These are phyloP conservation scores for Cordyceps tenuipes DNA, from an alignment of 2,329 filamentous ascomycete species.

Conservation along the genomic window DNA sequence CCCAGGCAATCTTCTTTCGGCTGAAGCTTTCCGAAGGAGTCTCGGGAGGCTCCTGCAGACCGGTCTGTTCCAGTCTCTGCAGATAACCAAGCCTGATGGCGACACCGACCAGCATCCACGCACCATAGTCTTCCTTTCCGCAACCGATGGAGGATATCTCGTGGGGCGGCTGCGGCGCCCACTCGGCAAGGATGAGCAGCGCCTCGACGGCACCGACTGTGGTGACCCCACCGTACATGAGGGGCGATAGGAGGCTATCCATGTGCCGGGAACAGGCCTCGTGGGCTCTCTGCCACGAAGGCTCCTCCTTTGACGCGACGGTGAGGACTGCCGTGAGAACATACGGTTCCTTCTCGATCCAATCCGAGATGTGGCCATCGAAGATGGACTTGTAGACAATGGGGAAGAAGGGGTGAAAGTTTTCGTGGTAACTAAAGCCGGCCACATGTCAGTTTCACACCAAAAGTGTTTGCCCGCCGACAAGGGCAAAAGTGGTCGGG, in stretches of 20 bases:
- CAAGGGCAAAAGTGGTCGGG: background rate
- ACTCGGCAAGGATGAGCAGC: slow-evolving; percentile 61
- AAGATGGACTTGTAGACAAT: slow-evolving; percentile 55
- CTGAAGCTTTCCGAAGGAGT: slow-evolving; percentile 51
- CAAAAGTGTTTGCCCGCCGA: no score
- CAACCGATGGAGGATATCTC: slow-evolving; percentile 56
- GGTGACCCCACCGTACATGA: slow-evolving; percentile 58
- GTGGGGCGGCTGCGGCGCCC: slow-evolving; percentile 59
- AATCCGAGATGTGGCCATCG: slow-evolving; percentile 41
- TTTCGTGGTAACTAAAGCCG: slow-evolving; percentile 46
- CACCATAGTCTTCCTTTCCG: slow-evolving; percentile 65
- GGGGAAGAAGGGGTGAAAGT: slow-evolving; percentile 64
- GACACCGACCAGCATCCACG: slow-evolving; percentile 70
- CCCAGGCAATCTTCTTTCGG: slow-evolving; percentile 61
- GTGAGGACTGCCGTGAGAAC: slow-evolving; percentile 62
- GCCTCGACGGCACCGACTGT: slow-evolving; percentile 65
- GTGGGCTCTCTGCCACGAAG: slow-evolving; percentile 54
- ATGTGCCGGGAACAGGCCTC: slow-evolving; percentile 61
- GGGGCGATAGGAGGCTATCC: slow-evolving; percentile 57
- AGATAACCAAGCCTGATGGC: slow-evolving; percentile 64
- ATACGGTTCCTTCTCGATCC: slow-evolving; percentile 54
- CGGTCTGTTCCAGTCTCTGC: slow-evolving; percentile 59
- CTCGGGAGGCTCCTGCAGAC: slow-evolving; percentile 52
- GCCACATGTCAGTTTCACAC: background rate
- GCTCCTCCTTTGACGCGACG: slow-evolving; percentile 63